Base-by-base conservation (phyloP, 2,329 filamentous ascomycete species). In the Cytospora leucostoma region DNA sequence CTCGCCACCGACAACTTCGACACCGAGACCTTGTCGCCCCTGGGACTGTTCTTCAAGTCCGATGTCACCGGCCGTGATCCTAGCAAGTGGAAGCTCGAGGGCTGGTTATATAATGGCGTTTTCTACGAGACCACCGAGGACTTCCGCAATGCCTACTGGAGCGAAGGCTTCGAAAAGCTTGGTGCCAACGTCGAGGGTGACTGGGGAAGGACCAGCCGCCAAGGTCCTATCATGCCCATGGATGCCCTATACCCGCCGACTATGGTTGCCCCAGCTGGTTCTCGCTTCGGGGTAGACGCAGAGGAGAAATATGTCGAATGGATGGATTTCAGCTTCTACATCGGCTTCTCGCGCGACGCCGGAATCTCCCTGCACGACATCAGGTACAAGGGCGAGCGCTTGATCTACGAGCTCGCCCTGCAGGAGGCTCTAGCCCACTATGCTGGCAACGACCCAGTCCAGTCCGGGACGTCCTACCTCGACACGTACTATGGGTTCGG, bases 391-490 rank as follows among this genome's bases (percentile, higher is more conserved):
- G 82, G 80, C n/a, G 76, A 84, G 64, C 74, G 82, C 7, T 71
- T 87, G 7, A 72, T 86, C 12, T 86, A 85, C 62, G 83, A 86
- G 67, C 74, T 87, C 1, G 78, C 79, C 3, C 72, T 86, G 0
- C 80, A 86, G 69, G 83, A 86, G 70, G 82, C 83, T 0, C 71
- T 84, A 8, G 79, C 82, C 1, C 80, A 83, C 59, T 84, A 84
- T 61, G 79, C 81, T 6, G 65, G 80, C 6, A 76, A 75, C 50
- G 80, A 84, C 56, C 82, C 81, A 0, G 70, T 78, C 2, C 77
- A 79, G 67, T 78, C 77, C 1, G 77, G 77, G 17, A 79, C 77
- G 0, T 72, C 77, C 0, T 84, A 81, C 62, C 73, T 82, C 3
- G 82, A 84, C 63, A 74, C 72, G 0, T 80, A 75, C 60, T 82